phyloP scores from a whole-genome alignment of 2,329 filamentous ascomycete genomes.

The Colletotrichum sp. region DNA sequence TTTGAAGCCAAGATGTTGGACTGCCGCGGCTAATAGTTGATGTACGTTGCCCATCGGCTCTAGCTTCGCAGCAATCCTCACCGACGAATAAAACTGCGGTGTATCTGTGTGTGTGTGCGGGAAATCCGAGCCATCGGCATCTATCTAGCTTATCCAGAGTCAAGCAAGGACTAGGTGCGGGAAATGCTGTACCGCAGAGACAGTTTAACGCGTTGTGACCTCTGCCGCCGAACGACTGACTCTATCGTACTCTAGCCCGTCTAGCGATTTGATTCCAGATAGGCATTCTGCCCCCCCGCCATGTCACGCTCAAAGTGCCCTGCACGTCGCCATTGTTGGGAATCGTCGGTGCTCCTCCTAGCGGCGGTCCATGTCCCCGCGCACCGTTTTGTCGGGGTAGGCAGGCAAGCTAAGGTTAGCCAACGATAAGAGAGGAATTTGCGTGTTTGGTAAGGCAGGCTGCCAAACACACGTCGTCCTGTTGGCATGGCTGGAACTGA shows the following conservation, averaged over 20 bases:
- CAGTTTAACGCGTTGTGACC: not conserved
- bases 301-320: not conserved
- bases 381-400: not conserved
- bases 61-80: not conserved
- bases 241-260: not conserved
- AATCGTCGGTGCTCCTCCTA: not conserved
- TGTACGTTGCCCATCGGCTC: not conserved
- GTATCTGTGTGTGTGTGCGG: not conserved
- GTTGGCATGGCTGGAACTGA: not conserved
- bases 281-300: not conserved
- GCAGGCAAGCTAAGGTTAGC: not conserved
- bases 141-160: not conserved
- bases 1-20: not conserved
- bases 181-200: not conserved
- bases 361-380: not conserved
- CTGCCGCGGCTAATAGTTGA: not conserved
- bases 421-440: not conserved
- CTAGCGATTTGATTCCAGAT: not conserved
- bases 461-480: not conserved
- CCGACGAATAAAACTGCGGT: not conserved
- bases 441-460: not conserved
- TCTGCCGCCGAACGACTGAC: not conserved
- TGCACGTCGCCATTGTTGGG: not conserved
- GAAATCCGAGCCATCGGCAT: not conserved
- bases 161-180: not conserved